These are phyloP conservation scores for Populus pruinosa DNA, from an alignment of 345 rosid genomes.

Conservation along the genomic window DNA sequence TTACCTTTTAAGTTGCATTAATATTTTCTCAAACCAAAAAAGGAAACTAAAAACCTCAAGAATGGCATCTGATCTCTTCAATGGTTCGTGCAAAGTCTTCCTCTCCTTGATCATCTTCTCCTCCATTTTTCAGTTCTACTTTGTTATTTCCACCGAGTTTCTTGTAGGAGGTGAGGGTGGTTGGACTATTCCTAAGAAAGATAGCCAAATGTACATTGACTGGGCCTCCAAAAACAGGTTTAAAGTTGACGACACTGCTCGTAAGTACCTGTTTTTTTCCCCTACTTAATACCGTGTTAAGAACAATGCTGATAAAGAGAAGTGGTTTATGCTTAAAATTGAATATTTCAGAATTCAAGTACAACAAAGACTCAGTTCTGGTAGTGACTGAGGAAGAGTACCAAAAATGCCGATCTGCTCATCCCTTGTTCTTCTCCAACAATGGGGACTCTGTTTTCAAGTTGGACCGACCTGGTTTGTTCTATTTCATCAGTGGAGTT, in stretches of 20 bases:
- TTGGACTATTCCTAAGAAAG: conserved; percentile 16
- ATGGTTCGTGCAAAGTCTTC: conserved; percentile 10
- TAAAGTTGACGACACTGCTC: conserved; percentile 18
- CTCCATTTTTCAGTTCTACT: not conserved
- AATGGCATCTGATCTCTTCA: not conserved
- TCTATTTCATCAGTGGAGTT: conserved; percentile 62
- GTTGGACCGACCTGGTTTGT: conserved; percentile 50
- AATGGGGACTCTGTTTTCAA: conserved; percentile 40
- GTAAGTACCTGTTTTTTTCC: not conserved
- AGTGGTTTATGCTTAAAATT: not conserved
- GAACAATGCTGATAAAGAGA: not conserved
- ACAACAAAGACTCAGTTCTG: conserved; percentile 54
- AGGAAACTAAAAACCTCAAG: too few relatives aligned
- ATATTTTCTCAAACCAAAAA: too few relatives aligned
- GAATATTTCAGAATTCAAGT: conserved; percentile 30
- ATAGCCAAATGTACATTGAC: conserved; percentile 9
- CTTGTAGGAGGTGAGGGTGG: conserved; percentile 21
- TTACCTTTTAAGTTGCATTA: too few relatives aligned
- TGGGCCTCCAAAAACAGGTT: conserved; percentile 25
- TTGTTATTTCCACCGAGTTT: conserved; percentile 10
- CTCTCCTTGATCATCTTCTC: not conserved
- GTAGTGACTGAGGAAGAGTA: conserved; percentile 60
- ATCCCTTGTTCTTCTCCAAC: conserved; percentile 55
- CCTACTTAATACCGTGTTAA: not conserved
- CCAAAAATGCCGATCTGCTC: conserved; percentile 47